A percentile compares a stretch with the other conserved stretches of the same genome.
Evolutionary conservation across 352 stramenopile genomes (phyloP).

Genomic region (Phytophthora idaei): DNA sequence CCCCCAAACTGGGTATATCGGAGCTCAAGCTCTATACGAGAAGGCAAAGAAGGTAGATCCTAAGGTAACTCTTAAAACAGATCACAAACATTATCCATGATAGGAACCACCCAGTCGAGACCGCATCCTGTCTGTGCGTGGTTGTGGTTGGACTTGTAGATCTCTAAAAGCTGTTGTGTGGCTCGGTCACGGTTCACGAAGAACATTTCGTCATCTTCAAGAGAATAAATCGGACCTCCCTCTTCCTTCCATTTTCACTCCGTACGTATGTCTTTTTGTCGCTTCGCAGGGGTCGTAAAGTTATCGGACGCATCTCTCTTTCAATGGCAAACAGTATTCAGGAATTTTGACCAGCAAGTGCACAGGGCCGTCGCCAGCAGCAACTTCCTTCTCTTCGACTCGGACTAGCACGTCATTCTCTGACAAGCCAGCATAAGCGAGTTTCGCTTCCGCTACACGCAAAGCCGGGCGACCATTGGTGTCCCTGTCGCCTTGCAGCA

Average conservation of each 20-base stretch:
- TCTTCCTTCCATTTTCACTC: neutral
- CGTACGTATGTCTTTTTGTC: neutral
- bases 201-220: neutral
- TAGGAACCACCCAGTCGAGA: neutral
- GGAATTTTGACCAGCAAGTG: neutral
- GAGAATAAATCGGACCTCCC: neutral
- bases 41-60: too few species aligned
- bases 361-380: neutral
- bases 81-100: neutral
- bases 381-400: neutral
- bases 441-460: neutral
- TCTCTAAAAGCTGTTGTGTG: neutral
- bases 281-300: neutral
- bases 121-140: neutral
- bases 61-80: too few species aligned
- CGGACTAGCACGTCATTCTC: neutral
- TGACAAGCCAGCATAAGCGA: neutral
- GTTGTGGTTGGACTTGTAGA: neutral
- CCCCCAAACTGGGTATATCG: too few species aligned
- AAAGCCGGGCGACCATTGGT: neutral
- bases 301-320: neutral
- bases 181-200: neutral
- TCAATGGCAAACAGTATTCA: neutral
- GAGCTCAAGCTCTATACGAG: too few species aligned
- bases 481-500: neutral